Evolutionary conservation across 352 stramenopile species (phyloP).

Genomic region (Elongisporangium anandrum): DNA sequence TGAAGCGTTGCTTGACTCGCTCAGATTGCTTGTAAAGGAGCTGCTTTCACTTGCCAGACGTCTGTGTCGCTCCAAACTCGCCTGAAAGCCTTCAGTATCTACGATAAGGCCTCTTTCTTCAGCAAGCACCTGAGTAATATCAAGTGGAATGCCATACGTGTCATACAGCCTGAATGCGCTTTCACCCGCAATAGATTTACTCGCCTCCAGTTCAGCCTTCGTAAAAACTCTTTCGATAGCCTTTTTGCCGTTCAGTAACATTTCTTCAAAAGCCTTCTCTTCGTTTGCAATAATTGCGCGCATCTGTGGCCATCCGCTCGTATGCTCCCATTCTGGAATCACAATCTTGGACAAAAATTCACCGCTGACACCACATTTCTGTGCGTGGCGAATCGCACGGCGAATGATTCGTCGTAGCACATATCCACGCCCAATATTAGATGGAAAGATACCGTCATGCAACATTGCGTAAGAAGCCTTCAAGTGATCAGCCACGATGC

Average conservation of each 20-base stretch:
- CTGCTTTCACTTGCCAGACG: slow-evolving; percentile 39
- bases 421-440: slow-evolving; percentile 95
- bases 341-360: slow-evolving; percentile 51
- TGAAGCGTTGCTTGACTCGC: slow-evolving; percentile 4
- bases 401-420: slow-evolving; percentile 93
- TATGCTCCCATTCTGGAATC: slow-evolving; percentile 35
- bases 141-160: slow-evolving; percentile 72
- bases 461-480: slow-evolving; percentile 93
- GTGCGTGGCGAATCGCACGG: slow-evolving; percentile 74
- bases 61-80: slow-evolving; percentile 43
- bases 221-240: slow-evolving; percentile 64
- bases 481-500: slow-evolving; percentile 95
- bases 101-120: slow-evolving; percentile 54
- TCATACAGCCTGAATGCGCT: slow-evolving; percentile 75
- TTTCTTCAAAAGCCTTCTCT: slow-evolving; percentile 67
- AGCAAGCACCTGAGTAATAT: slow-evolving; percentile 68
- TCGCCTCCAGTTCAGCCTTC: slow-evolving; percentile 7
- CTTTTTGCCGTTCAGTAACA: slow-evolving; percentile 49
- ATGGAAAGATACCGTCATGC: slow-evolving; percentile 93
- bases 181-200: slow-evolving; percentile 29
- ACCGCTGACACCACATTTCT: slow-evolving; percentile 47
- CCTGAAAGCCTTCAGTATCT: slow-evolving; percentile 48
- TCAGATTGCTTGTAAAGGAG: slow-evolving; percentile 24
- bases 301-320: slow-evolving; percentile 49
- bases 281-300: slow-evolving; percentile 65